A percentile compares a stretch with the other conserved stretches of the same genome.
Evolutionary conservation across 352 stramenopile genomes (phyloP).

Genomic region (Phytophthora vignae): DNA sequence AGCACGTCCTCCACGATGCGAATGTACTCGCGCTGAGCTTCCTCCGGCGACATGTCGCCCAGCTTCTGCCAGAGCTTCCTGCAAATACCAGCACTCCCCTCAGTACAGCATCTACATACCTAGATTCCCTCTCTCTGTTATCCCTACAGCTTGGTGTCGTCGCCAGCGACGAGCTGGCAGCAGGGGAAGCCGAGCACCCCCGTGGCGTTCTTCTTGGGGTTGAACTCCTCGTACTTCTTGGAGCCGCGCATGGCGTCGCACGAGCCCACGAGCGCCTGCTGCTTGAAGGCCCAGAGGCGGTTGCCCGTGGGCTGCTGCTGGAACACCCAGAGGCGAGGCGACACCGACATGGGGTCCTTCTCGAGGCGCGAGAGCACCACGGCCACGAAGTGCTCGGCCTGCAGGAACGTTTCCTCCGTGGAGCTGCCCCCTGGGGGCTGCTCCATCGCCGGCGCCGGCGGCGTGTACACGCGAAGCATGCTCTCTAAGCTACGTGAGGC

Average conservation of each 20-base stretch:
- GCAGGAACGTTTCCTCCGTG: constrained; percentile 44
- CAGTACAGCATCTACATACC: background rate
- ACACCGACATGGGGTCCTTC: constrained; percentile 56
- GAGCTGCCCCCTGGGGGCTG: constrained; percentile 28
- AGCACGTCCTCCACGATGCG: constrained; percentile 60
- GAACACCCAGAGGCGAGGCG: constrained; percentile 55
- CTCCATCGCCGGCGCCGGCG: background rate
- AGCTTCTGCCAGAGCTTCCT: constrained; percentile 75
- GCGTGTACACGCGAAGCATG: constrained; percentile 25
- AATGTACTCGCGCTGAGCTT: constrained; percentile 66
- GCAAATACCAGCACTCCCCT: constrained; percentile 1
- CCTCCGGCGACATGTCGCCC: constrained; percentile 51
- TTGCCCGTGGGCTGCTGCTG: constrained; percentile 47
- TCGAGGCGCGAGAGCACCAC: constrained; percentile 65
- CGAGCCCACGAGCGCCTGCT: constrained; percentile 66
- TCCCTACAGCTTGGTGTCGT: constrained; percentile 61
- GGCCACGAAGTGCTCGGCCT: constrained; percentile 63
- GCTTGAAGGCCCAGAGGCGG: constrained; percentile 61
- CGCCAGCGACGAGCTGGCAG: constrained; percentile 51
- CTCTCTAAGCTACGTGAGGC: constrained; percentile 1
- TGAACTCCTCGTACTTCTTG: constrained; percentile 50
- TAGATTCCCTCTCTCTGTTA: no score
- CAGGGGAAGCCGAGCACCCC: constrained; percentile 32
- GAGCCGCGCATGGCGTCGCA: constrained; percentile 64
- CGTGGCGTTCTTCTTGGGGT: constrained; percentile 18